Percentiles rank a stretch among this genome's conserved stretches.
These are phyloP conservation scores for Tulasnella sp. DNA, from an alignment of 768 basidiomycete genomes.

Conservation along the genomic window DNA sequence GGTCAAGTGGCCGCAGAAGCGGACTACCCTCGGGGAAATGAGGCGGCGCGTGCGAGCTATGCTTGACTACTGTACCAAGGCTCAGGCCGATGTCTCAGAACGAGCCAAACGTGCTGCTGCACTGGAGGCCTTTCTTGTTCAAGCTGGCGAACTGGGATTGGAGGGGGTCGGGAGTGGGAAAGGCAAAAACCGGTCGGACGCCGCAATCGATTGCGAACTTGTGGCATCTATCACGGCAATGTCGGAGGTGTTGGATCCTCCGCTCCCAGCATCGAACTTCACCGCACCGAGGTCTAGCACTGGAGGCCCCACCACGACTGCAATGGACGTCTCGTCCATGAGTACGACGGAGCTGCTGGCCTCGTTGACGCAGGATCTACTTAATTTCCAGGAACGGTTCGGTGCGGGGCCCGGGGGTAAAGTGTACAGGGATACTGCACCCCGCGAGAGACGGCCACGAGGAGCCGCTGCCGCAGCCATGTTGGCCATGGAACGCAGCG, in stretches of 20 bases:
- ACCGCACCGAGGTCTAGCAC: background rate
- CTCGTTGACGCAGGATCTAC: slow-evolving; percentile 16
- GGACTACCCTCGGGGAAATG: slow-evolving; percentile 19
- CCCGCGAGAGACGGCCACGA: slow-evolving; percentile 10
- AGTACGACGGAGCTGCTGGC: slow-evolving; percentile 17
- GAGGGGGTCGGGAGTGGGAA: slow-evolving; percentile 7
- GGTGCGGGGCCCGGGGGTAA: slow-evolving; percentile 17
- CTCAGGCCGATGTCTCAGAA: slow-evolving; percentile 17
- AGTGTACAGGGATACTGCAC: slow-evolving; percentile 14
- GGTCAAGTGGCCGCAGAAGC: slow-evolving; percentile 18
- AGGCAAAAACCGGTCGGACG: background rate
- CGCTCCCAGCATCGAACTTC: background rate
- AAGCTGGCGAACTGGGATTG: background rate
- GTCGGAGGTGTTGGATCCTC: slow-evolving; percentile 4
- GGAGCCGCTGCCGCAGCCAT: slow-evolving; percentile 14
- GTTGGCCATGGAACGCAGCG: slow-evolving; percentile 10
- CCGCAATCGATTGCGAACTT: background rate
- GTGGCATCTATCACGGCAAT: background rate
- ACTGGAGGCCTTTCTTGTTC: slow-evolving; percentile 10
- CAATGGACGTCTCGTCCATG: slow-evolving; percentile 5
- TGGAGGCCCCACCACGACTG: background rate
- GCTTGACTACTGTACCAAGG: slow-evolving; percentile 17
- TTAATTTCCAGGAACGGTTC: slow-evolving; percentile 18
- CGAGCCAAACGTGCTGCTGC: slow-evolving; percentile 16
- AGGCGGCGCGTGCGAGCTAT: slow-evolving; percentile 17